Percentiles rank a stretch among this genome's conserved stretches.
These are phyloP conservation scores for Aaosphaeria pasadenensis DNA, from an alignment of 2,329 filamentous ascomycete species.

Conservation along the genomic window DNA sequence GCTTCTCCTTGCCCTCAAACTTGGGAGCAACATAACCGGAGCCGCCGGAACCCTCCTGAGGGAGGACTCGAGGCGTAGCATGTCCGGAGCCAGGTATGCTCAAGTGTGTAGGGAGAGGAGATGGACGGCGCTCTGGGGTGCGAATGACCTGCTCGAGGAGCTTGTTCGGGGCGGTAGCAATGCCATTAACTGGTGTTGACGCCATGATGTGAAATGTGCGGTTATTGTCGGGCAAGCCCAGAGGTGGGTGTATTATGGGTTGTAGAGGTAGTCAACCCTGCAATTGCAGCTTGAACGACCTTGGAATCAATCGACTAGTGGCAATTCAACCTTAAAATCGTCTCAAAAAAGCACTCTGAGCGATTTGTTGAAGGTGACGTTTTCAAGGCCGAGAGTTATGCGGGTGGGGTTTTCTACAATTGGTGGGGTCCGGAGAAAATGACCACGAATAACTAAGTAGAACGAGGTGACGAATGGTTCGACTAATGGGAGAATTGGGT, in stretches of 20 bases:
- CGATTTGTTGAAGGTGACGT: too few relatives aligned
- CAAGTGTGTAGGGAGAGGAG: slow-evolving; percentile 84
- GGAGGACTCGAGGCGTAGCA: slow-evolving; percentile 66
- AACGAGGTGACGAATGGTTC: too few relatives aligned
- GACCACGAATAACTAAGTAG: too few relatives aligned
- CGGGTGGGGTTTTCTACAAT: too few relatives aligned
- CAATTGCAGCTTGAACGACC: too few relatives aligned
- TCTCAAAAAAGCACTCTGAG: too few relatives aligned
- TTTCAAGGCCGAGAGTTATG: too few relatives aligned
- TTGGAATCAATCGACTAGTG: too few relatives aligned
- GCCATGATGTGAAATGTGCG: slow-evolving; percentile 20
- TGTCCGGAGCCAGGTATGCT: slow-evolving; percentile 59
- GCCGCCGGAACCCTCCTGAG: slow-evolving; percentile 72
- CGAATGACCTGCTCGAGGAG: slow-evolving; percentile 55
- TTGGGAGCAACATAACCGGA: slow-evolving; percentile 93
- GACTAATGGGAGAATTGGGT: too few relatives aligned
- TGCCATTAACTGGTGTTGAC: slow-evolving; percentile 30
- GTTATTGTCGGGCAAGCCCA: neutral
- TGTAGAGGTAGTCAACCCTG: neutral
- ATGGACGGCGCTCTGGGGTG: slow-evolving; percentile 64
- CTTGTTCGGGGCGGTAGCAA: slow-evolving; percentile 47
- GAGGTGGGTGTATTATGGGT: neutral
- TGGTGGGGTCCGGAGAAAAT: too few relatives aligned
- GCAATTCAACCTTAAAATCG: too few relatives aligned
- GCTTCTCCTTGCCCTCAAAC: slow-evolving; percentile 87